Conservation (phyloP, 305 asterid genomes). For the Solanum hybrid region DNA sequence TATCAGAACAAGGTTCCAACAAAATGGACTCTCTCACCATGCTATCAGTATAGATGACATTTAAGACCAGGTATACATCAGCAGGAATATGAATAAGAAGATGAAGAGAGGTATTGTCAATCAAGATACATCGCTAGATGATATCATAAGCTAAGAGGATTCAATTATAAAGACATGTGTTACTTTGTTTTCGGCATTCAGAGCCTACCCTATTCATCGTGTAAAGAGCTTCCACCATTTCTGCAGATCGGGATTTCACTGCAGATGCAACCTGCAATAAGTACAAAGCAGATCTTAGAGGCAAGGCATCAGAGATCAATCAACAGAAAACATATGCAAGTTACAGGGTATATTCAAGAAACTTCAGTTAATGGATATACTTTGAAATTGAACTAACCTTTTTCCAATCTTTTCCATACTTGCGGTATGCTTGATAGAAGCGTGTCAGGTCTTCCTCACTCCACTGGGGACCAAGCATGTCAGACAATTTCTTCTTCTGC, state of each 20-base stretch:
- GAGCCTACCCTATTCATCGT: slow-evolving; percentile 64
- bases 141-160: slow-evolving; percentile 2
- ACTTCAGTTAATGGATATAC: not conserved
- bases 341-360: not conserved
- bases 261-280: slow-evolving; percentile 61
- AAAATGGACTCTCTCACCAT: not conserved
- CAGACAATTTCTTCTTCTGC: slow-evolving; percentile 79
- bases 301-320: slow-evolving; percentile 7
- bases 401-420: slow-evolving; percentile 80
- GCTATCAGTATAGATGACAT: not conserved
- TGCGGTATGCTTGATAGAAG: slow-evolving; percentile 79
- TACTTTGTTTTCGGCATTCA: not conserved
- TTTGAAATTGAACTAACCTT: slow-evolving; percentile 46
- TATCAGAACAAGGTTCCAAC: not conserved
- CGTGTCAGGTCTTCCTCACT: slow-evolving; percentile 66
- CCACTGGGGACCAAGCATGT: slow-evolving; percentile 86
- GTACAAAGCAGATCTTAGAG: slow-evolving; percentile 5
- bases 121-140: not conserved
- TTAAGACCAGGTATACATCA: not conserved
- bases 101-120: not conserved
- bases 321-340: slow-evolving; percentile 1
- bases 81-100: not conserved
- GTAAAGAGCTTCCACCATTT: slow-evolving; percentile 90
- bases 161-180: not conserved
- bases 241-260: slow-evolving; percentile 55